Conservation (phyloP, 495 filamentous ascomycete genomes). For the Glonium stellatum region DNA sequence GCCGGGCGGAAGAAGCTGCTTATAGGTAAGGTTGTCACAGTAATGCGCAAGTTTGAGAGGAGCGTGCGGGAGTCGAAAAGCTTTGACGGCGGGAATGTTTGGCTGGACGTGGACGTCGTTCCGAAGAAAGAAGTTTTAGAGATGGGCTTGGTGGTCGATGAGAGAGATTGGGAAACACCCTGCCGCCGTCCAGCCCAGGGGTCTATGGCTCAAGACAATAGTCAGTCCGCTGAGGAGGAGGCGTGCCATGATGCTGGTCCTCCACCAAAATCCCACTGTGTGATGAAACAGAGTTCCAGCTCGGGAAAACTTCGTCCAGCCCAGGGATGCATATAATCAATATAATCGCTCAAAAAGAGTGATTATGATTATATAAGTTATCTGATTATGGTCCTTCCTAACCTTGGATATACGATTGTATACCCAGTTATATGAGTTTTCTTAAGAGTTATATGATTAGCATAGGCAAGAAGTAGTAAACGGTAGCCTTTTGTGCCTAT, state of each 20-base stretch:
- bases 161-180: background rate
- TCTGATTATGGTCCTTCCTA: no score
- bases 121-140: background rate
- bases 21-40: background rate
- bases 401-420: no score
- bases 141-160: background rate
- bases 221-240: background rate
- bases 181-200: background rate
- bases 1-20: background rate
- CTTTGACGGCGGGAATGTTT: background rate
- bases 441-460: no score
- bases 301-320: conserved; percentile 38
- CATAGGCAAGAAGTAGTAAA: no score
- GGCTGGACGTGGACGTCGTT: background rate
- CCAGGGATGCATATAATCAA: no score
- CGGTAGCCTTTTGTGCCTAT: no score
- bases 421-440: no score
- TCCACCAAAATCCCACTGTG: background rate
- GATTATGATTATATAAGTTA: no score
- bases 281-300: background rate
- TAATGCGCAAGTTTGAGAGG: background rate
- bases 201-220: background rate
- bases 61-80: background rate
- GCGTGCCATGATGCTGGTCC: background rate
- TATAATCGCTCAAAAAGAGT: no score